phyloP scores from a whole-genome alignment of 305 asterid genomes.

The Stenogyne calaminthoides region DNA sequence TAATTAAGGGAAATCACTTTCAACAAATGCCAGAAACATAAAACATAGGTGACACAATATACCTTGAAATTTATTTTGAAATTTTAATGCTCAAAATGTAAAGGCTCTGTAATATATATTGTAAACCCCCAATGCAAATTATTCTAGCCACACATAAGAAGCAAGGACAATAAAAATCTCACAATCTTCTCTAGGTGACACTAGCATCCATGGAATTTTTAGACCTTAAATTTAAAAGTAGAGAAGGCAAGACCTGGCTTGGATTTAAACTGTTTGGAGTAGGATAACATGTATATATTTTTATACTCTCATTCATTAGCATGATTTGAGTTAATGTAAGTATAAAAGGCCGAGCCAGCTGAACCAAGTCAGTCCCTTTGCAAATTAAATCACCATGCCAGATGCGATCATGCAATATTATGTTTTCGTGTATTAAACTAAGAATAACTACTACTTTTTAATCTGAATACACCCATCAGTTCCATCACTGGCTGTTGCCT shows the following conservation, averaged over 20 bases:
- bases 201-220: not conserved
- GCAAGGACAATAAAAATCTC: not conserved
- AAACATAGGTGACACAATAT: not conserved
- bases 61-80: not conserved
- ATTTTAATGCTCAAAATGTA: not conserved
- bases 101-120: not conserved
- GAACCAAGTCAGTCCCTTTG: not conserved
- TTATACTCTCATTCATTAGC: not conserved
- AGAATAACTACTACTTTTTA: not conserved
- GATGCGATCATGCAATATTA: not conserved
- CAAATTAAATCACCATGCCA: not conserved
- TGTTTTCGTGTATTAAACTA: not conserved
- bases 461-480: not conserved
- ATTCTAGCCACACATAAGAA: not conserved
- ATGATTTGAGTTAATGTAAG: not conserved
- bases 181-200: not conserved
- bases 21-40: not conserved
- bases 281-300: not conserved
- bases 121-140: slow-evolving; percentile 3
- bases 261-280: slow-evolving; percentile 4
- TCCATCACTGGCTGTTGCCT: not conserved
- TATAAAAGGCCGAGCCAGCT: not conserved
- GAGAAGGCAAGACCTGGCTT: not conserved
- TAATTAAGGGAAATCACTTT: not conserved
- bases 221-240: not conserved